Evolutionary conservation across 371 early-diverging fungal species (phyloP).

Genomic region (Mycotypha africana): DNA sequence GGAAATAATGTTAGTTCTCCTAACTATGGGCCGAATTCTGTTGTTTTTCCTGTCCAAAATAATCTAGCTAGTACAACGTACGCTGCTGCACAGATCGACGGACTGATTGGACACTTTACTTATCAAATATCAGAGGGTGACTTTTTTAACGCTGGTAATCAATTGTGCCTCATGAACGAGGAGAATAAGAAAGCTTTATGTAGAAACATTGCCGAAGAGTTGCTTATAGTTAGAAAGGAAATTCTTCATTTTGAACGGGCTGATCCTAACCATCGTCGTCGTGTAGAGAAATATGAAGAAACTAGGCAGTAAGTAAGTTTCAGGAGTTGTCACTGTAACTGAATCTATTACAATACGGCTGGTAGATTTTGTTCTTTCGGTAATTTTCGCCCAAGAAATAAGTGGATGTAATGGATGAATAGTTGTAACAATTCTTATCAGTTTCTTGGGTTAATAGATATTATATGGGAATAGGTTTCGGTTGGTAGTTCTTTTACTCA

Average conservation of each 20-base stretch:
- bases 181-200: constrained; percentile 62
- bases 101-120: constrained; percentile 55
- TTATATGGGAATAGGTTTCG: no score
- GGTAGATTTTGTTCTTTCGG: no score
- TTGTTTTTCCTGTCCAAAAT: constrained; percentile 51
- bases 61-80: constrained; percentile 41
- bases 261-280: constrained; percentile 68
- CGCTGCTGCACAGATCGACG: constrained; percentile 34
- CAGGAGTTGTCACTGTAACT: no score
- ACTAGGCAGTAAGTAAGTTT: no score
- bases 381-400: no score
- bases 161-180: constrained; percentile 58
- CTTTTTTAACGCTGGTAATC: constrained; percentile 64
- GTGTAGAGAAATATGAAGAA: no score
- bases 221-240: constrained; percentile 58
- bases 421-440: no score
- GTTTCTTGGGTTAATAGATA: no score
- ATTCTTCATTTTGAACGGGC: constrained; percentile 73
- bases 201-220: constrained; percentile 61
- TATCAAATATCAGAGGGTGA: constrained; percentile 59
- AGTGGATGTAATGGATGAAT: no score
- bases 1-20: constrained; percentile 61
- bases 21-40: constrained; percentile 76
- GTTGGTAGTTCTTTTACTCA: no score
- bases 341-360: no score